Percentiles rank a stretch among this genome's conserved stretches.
Conservation (phyloP, 768 basidiomycete species). For the Lactarius pseudohatsudake region DNA sequence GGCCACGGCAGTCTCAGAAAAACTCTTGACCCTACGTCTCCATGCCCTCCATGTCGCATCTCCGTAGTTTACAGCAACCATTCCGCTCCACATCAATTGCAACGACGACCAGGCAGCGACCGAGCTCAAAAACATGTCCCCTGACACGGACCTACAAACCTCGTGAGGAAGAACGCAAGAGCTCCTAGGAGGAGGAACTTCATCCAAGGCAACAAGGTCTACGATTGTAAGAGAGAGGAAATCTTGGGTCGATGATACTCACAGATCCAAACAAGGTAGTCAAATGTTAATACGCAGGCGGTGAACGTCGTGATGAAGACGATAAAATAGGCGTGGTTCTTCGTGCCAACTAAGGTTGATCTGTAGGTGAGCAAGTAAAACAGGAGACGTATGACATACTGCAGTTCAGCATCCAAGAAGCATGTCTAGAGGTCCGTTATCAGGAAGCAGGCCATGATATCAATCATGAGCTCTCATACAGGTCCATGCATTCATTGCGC, state of each 20-base stretch:
- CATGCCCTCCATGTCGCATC: not conserved
- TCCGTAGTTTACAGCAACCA: not conserved
- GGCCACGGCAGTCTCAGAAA: not conserved
- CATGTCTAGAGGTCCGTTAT: slow-evolving; percentile 2
- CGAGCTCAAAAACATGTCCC: slow-evolving; percentile 9
- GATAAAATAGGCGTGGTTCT: slow-evolving; percentile 13
- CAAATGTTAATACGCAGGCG: not conserved
- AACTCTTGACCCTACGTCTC: not conserved
- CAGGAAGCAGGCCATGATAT: not conserved
- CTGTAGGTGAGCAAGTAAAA: not conserved
- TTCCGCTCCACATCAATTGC: not conserved
- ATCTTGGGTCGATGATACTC: not conserved
- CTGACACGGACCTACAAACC: slow-evolving; percentile 1
- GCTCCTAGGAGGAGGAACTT: not conserved
- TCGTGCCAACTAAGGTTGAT: slow-evolving; percentile 9
- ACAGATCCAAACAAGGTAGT: slow-evolving; percentile 18
- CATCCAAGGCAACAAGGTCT: not conserved
- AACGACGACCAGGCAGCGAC: slow-evolving; percentile 13
- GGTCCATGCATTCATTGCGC: not conserved
- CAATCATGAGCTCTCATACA: not conserved
- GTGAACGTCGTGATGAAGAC: not conserved
- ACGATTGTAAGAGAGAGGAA: not conserved
- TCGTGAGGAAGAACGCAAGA: not conserved
- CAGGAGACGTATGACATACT: not conserved
- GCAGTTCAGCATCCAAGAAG: slow-evolving; percentile 10